A percentile compares a stretch with the other conserved stretches of the same genome.
Evolutionary conservation across 257 asterid genomes (phyloP).

Genomic region (Eucommia ulmoides): DNA sequence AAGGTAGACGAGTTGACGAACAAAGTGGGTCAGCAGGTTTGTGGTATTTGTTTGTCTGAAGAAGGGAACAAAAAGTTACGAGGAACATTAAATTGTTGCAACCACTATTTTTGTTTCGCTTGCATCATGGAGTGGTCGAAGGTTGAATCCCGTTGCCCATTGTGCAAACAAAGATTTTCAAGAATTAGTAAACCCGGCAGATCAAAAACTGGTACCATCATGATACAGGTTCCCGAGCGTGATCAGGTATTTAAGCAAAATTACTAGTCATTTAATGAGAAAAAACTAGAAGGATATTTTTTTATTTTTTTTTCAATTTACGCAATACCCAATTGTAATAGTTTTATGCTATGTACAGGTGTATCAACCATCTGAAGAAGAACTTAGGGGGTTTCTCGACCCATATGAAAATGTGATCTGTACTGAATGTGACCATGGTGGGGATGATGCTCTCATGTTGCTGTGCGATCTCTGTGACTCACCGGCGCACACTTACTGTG

Average conservation of each 20-base stretch:
- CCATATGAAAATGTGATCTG: constrained; percentile 66
- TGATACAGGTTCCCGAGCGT: constrained; percentile 64
- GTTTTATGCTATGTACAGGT: constrained; percentile 33
- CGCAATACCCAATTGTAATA: constrained; percentile 3
- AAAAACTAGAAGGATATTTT: not conserved
- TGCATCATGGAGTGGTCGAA: constrained; percentile 97
- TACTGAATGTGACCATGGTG: constrained; percentile 69
- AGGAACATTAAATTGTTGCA: constrained; percentile 74
- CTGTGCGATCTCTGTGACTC: constrained; percentile 89
- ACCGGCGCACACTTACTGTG: constrained; percentile 81
- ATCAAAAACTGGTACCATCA: constrained; percentile 37
- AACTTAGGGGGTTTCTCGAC: constrained; percentile 70
- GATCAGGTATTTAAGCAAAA: constrained; percentile 94
- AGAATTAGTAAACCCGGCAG: constrained; percentile 53
- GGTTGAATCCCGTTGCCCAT: constrained; percentile 92
- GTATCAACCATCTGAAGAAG: constrained; percentile 94
- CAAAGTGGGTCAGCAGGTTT: constrained; percentile 64
- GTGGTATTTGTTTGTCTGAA: constrained; percentile 87
- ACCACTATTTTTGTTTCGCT: constrained; percentile 82
- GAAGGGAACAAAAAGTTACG: constrained; percentile 64
- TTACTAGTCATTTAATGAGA: too few relatives aligned
- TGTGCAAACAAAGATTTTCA: constrained; percentile 78
- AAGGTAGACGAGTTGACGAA: constrained; percentile 40
- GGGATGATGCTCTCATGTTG: constrained; percentile 83
- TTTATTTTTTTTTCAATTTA: constrained; percentile 2